Evolutionary conservation across 2,329 filamentous ascomycete species (phyloP).

Genomic region (Cladosporium colombiae): DNA sequence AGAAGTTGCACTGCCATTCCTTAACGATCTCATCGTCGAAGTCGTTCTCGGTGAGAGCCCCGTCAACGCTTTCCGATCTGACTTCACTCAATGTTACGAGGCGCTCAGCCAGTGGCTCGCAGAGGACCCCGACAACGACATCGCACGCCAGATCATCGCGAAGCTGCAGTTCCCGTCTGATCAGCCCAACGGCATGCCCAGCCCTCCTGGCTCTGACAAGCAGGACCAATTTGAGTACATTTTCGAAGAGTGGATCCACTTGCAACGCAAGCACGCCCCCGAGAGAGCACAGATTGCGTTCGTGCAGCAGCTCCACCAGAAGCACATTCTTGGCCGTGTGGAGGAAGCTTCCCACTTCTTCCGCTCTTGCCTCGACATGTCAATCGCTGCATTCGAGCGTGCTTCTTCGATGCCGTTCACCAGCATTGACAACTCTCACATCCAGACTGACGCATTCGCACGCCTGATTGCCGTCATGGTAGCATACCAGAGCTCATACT

Average conservation of each 20-base stretch:
- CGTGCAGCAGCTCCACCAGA: constrained; percentile 77
- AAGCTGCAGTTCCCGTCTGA: constrained; percentile 60
- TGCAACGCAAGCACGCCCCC: constrained; percentile 74
- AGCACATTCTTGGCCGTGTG: constrained; percentile 69
- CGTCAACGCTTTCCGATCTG: constrained; percentile 70
- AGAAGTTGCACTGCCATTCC: constrained; percentile 71
- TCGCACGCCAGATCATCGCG: constrained; percentile 70
- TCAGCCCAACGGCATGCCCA: constrained; percentile 58
- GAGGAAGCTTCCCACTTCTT: constrained; percentile 81
- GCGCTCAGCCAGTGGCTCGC: constrained; percentile 78
- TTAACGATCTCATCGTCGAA: constrained; percentile 77
- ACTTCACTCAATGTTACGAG: constrained; percentile 81
- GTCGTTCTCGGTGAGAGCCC: constrained; percentile 77
- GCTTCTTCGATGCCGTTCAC: constrained; percentile 61
- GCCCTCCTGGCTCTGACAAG: constrained; percentile 60
- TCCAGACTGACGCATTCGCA: constrained; percentile 76
- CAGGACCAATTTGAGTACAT: constrained; percentile 90
- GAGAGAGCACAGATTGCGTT: constrained; percentile 74
- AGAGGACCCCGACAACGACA: constrained; percentile 67
- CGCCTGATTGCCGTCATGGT: constrained; percentile 77
- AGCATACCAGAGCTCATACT: constrained; percentile 59
- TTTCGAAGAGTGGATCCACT: constrained; percentile 90
- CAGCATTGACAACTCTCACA: constrained; percentile 60
- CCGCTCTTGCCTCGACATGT: constrained; percentile 76
- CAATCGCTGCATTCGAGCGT: constrained; percentile 76